Evolutionary conservation across 73 alveolate genomes (phyloP), one percentile per base, ranked within the genome.

Genomic region (Symbiodinium natans): DNA sequence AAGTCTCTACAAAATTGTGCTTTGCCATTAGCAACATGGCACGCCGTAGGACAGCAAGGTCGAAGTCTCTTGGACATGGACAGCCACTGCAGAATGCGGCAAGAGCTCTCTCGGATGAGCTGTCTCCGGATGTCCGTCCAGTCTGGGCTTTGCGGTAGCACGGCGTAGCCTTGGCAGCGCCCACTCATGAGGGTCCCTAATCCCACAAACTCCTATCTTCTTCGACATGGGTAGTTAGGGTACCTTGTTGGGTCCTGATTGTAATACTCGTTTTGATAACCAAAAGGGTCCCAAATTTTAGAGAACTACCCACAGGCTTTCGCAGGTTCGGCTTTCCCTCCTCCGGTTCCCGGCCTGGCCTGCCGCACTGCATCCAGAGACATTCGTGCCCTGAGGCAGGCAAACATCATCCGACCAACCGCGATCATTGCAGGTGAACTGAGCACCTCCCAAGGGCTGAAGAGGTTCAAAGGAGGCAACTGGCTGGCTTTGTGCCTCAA

Each of bases 391-490:
- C 42, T 89, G 40, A 38, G 95, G 38, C 21, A 71, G 42, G 39
- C 95, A 89, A 46, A 46, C 43, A 83, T 89, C 95, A 41, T 89
- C 95, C 42, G 94, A 82, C 95, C 95, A 89, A 41, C 43, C 84
- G 23, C 82, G 74, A 48, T 63, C 80, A 31, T n/a, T 29, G 80
- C 80, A 63, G 80, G 33, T 23, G 80, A 63, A 63, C 36, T 63
- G 80, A 19, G 80, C 40, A 27, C 80, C 80, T 63, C 19, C 29
- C 29, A 25, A 1, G 80, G 80, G 80, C 80, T n/a, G 27, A 23
- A n/a, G 19, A 8, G 34, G 80, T 23, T 23, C 38, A 52, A 52
- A 0, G 23, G 71, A 52, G 23, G 71, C n/a, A n/a, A n/a, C n/a
- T n/a, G n/a, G n/a, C n/a, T n/a, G n/a, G n/a, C n/a, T n/a, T n/a